Percentiles rank a stretch among this genome's conserved stretches.
Conservation (phyloP, 352 stramenopile genomes). For the Phytopythium oedochilum region DNA sequence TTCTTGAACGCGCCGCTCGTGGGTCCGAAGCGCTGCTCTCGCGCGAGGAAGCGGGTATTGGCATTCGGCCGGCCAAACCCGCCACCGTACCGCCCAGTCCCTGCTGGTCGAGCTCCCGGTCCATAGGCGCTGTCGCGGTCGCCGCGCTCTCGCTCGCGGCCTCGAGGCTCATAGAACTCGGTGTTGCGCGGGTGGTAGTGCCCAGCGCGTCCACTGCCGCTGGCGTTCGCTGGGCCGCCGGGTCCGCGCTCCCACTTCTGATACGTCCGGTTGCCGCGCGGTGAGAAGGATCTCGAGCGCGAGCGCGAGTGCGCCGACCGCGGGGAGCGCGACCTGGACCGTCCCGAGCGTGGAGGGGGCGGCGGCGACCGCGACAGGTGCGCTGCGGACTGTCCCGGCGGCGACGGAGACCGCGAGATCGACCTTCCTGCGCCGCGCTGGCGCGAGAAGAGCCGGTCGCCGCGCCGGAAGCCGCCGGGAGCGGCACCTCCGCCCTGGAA, state of each 20-base stretch:
- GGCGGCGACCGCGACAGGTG: constrained; percentile 14
- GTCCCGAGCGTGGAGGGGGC: constrained; percentile 24
- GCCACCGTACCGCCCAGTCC: constrained; percentile 15
- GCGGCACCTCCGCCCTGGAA: constrained; percentile 20
- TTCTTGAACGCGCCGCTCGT: background rate
- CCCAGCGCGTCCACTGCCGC: constrained; percentile 9
- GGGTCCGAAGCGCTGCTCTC: constrained; percentile 4
- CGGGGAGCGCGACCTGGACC: constrained; percentile 31
- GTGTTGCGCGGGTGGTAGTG: constrained; percentile 19
- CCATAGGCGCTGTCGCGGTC: background rate
- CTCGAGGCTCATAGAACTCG: constrained; percentile 27
- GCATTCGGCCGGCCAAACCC: background rate
- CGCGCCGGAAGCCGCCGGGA: constrained; percentile 12
- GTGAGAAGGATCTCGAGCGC: constrained; percentile 57
- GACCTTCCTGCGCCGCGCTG: constrained; percentile 28
- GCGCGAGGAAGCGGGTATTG: background rate
- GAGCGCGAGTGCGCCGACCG: constrained; percentile 29
- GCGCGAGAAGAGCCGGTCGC: constrained; percentile 32
- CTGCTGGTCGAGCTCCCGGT: constrained; percentile 10
- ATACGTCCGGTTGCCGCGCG: constrained; percentile 44
- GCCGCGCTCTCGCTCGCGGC: constrained; percentile 32
- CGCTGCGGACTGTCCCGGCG: constrained; percentile 11
- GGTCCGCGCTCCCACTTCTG: constrained; percentile 26
- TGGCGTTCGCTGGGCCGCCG: background rate
- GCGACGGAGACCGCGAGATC: constrained; percentile 49